These are phyloP conservation scores for Thalassia testudinum DNA, from an alignment of 116 monocot species.

Conservation along the genomic window DNA sequence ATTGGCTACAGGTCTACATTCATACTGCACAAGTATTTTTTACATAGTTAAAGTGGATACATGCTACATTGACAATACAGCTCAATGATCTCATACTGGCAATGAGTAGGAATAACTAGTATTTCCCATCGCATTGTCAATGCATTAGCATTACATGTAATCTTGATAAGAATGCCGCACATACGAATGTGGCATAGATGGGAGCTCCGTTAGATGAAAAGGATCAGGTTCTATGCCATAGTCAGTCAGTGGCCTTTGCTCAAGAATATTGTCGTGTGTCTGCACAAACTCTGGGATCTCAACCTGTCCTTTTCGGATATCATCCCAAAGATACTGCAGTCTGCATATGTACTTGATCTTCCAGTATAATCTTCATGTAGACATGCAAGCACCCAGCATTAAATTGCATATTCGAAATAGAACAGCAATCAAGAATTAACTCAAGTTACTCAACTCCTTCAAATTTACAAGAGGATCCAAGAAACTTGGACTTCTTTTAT, in stretches of 20 bases:
- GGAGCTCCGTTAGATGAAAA: conserved; percentile 20
- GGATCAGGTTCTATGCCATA: conserved; percentile 96
- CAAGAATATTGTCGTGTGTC: conserved; percentile 71
- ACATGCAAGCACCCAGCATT: neutral
- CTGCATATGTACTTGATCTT: conserved; percentile 95
- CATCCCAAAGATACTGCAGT: conserved; percentile 83
- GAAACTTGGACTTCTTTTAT: no score
- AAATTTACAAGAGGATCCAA: no score
- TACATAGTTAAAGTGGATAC: no score
- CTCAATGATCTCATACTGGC: no score
- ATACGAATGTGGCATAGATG: conserved; percentile 20
- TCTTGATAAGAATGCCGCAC: conserved; percentile 27
- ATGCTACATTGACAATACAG: no score
- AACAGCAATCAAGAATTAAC: no score
- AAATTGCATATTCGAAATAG: no score
- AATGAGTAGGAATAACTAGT: neutral
- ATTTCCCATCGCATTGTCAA: neutral
- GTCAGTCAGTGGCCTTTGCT: conserved; percentile 84
- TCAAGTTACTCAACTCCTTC: no score
- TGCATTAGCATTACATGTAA: conserved; percentile 12
- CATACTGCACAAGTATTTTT: no score
- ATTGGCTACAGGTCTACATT: no score
- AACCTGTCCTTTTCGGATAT: conserved; percentile 67
- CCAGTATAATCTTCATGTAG: conserved; percentile 69
- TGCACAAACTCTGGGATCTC: conserved; percentile 91